Base-by-base conservation (phyloP, 2,329 filamentous ascomycete genomes). In the Arachnopeziza araneosa region DNA sequence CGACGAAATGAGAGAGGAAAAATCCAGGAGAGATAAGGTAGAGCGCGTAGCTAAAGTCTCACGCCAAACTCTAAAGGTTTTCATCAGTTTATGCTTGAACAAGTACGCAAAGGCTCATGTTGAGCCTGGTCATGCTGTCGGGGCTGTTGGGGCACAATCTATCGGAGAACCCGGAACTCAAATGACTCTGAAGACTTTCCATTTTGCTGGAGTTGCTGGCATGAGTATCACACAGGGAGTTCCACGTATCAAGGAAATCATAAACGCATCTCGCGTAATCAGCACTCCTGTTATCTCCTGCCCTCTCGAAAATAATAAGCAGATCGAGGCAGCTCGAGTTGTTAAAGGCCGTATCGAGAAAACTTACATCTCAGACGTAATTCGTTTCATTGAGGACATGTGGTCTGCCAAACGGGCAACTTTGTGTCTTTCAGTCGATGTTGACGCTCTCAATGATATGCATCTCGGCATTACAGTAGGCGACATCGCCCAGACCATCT, bases 171-270 rank as follows among this genome's bases (percentile, higher is more conserved):
- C 95, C 0, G 95, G 95, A 73, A 99, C 95, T 0, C 95, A 99
- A 75, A 99, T 99, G 95, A 99, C 95, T 1, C 78, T 99, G 65
- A 98, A 98, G 78, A 98, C 95, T 72, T 98, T 98, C 85, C 95
- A 98, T 89, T 99, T 99, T 79, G 95, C 95, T 72, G 95, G 95
- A 89, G 95, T 99, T 65, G 95, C 95, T 51, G 93, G 93, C 74
- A 98, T 99, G 95, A 96, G 91, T 82, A 96, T 99, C 72, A 99
- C 95, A 0, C 91, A 97, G 72, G 95, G 95, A 90, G 95, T 99
- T 7, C 95, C 95, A 1, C 93, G 95, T 87, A 99, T 99, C 79
- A 99, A 99, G 78, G 95, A 99, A 80, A 99, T 99, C 67, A 99
- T 99, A 85, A 99, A 99, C 76, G 95, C 95, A 6, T 96, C 92